Base-by-base conservation (phyloP, 75 land plant genomes). In the Gnetum montanum region DNA sequence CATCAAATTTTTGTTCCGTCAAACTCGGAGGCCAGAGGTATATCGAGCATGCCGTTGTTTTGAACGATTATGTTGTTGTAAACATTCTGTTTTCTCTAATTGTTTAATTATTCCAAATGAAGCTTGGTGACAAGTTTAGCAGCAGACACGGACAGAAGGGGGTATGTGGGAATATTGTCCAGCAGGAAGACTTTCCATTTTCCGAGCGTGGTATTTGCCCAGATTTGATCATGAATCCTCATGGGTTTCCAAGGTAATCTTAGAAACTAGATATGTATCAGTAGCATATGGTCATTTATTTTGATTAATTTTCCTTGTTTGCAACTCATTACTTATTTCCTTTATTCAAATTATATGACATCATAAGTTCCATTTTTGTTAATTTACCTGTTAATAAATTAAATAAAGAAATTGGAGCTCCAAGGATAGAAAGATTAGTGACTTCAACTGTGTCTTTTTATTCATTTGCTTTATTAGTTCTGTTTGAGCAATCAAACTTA, bases 61-160 rank as follows among this genome's bases (percentile, higher is more conserved):
- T 23, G 29, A 31, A 13, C 4, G 48, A 37, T 40, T 11, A 40
- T 35, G 34, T 57, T 22, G 6, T 24, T 35, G 25, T 38, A 57
- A 3, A 23, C 16, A 37, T 15, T n/a, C 3, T 64, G 35, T 13
- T 34, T 6, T 22, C n/a, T 64, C 49, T 28, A 6, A 51, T 29
- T 43, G 46, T 28, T 24, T 8, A 45, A 22, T 33, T 52, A 44
- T 25, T n/a, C n/a, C 49, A n/a, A 31, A 13, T 68, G 19, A 48
- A 95, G 96, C 43, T 95, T 33, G 97, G 97, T 46, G 97, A 90
- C 61, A 90, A 90, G 53, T 93, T 93, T 68, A 95, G 99, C 63
- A 95, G 99, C 43, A 70, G 99, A 67, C 99, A 95, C 77, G 99
- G 99, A 23, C 99, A 95, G 52, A 95, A 95, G 65, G 99, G 99